phyloP scores from a whole-genome alignment of 2,329 filamentous ascomycete species.

The Gaeumannomyces tritici region DNA sequence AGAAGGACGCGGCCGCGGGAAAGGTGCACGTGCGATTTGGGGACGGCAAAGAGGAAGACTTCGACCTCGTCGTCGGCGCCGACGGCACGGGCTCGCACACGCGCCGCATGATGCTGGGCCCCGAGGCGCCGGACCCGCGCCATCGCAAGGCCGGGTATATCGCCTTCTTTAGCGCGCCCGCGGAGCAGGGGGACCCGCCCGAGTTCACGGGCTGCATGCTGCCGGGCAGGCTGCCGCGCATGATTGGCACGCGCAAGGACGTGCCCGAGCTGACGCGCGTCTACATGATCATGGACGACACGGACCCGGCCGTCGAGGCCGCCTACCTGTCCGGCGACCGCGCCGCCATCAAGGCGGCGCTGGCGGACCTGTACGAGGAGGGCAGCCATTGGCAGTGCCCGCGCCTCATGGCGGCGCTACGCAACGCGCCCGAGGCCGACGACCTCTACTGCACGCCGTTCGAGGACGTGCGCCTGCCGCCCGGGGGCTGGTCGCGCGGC shows the following conservation, averaged over 20 bases:
- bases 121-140: conserved; percentile 2
- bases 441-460: conserved; percentile 37
- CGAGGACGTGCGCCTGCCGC: conserved; percentile 29
- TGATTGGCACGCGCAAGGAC: conserved; percentile 27
- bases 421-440: conserved; percentile 24
- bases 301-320: conserved; percentile 14
- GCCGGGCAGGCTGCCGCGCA: conserved; percentile 15
- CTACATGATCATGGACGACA: conserved; percentile 21
- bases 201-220: conserved; percentile 10
- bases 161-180: conserved; percentile 19
- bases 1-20: conserved; percentile 1
- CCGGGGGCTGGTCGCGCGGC: conserved; percentile 29
- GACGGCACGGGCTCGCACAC: conserved; percentile 42
- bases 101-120: conserved; percentile 24
- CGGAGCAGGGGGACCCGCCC: conserved; percentile 8
- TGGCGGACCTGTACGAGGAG: conserved; percentile 24
- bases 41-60: conserved; percentile 29
- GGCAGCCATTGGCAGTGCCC: conserved; percentile 31
- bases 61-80: conserved; percentile 42
- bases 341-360: conserved; percentile 26
- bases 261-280: conserved; percentile 24
- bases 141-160: conserved; percentile 15
- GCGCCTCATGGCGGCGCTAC: conserved; percentile 17
- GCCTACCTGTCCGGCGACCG: conserved; percentile 19
- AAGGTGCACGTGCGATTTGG: conserved; percentile 24